These are phyloP conservation scores for Penicillium crustosum DNA, from an alignment of 2,329 filamentous ascomycete genomes.

Conservation along the genomic window DNA sequence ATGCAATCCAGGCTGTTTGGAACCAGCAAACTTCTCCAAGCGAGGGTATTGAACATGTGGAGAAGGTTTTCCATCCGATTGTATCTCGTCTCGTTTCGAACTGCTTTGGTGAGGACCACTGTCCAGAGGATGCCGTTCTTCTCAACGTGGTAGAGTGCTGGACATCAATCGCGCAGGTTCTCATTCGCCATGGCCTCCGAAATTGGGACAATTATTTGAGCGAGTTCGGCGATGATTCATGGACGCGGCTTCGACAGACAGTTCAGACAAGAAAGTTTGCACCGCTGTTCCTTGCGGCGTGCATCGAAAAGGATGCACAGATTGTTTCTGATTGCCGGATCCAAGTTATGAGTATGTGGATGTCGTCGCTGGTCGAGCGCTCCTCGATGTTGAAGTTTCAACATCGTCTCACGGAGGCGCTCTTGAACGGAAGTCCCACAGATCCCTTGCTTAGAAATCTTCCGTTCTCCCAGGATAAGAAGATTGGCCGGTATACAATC, in stretches of 20 bases:
- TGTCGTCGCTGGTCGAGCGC: constrained; percentile 58
- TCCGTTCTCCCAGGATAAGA: constrained; percentile 52
- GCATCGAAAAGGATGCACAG: constrained; percentile 44
- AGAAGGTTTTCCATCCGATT: constrained; percentile 49
- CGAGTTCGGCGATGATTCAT: constrained; percentile 53
- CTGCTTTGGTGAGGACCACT: constrained; percentile 59
- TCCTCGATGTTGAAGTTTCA: constrained; percentile 63
- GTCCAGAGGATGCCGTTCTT: constrained; percentile 56
- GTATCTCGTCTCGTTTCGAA: constrained; percentile 59
- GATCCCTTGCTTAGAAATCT: constrained; percentile 57
- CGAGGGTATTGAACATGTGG: constrained; percentile 35
- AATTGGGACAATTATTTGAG: constrained; percentile 59
- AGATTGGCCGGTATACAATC: constrained; percentile 47
- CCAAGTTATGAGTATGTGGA: constrained; percentile 55
- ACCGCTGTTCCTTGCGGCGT: constrained; percentile 46
- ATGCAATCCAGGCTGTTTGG: constrained; percentile 52
- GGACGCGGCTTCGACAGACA: constrained; percentile 48
- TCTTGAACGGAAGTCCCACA: constrained; percentile 50
- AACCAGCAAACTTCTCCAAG: constrained; percentile 29
- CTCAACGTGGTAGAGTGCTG: constrained; percentile 56
- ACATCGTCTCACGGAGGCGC: constrained; percentile 54
- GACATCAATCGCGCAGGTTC: constrained; percentile 50
- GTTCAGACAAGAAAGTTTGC: constrained; percentile 50
- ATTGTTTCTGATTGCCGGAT: constrained; percentile 48
- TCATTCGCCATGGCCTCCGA: constrained; percentile 48